These are phyloP conservation scores for Trichoderma aggressivum DNA, from an alignment of 2,329 filamentous ascomycete genomes.

Conservation along the genomic window DNA sequence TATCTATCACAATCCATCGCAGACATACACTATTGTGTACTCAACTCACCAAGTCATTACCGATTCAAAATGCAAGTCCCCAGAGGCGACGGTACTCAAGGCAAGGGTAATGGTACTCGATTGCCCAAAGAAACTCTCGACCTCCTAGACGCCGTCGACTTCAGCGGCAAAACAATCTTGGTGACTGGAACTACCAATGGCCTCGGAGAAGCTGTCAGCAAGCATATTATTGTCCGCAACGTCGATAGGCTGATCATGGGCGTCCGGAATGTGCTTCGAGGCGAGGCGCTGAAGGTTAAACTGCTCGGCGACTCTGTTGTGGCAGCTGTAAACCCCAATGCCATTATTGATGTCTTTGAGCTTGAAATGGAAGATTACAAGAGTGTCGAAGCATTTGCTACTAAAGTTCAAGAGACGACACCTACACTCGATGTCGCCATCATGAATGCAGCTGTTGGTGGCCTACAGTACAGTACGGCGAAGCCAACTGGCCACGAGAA, in stretches of 20 bases:
- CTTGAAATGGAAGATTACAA: conserved; percentile 1
- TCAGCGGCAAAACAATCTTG: not conserved
- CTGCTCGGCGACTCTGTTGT: not conserved
- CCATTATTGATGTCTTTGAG: not conserved
- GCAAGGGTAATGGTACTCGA: not conserved
- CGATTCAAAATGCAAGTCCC: not conserved
- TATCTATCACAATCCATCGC: not conserved
- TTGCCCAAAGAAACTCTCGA: not conserved
- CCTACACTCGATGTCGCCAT: not conserved
- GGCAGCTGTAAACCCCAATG: not conserved
- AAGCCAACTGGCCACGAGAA: not conserved
- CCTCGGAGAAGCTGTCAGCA: not conserved
- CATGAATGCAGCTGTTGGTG: not conserved
- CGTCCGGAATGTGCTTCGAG: not conserved
- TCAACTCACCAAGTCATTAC: not conserved
- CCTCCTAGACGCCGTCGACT: not conserved
- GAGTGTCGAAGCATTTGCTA: not conserved
- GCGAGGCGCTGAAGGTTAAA: not conserved
- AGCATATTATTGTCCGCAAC: not conserved
- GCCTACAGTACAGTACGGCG: not conserved
- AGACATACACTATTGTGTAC: not conserved
- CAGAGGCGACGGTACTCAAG: not conserved
- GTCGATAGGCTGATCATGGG: conserved; percentile 1
- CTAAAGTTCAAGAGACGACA: not conserved
- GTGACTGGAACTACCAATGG: not conserved